phyloP scores from a whole-genome alignment of 2,329 filamentous ascomycete genomes.

The Stachybotrys chartarum region DNA sequence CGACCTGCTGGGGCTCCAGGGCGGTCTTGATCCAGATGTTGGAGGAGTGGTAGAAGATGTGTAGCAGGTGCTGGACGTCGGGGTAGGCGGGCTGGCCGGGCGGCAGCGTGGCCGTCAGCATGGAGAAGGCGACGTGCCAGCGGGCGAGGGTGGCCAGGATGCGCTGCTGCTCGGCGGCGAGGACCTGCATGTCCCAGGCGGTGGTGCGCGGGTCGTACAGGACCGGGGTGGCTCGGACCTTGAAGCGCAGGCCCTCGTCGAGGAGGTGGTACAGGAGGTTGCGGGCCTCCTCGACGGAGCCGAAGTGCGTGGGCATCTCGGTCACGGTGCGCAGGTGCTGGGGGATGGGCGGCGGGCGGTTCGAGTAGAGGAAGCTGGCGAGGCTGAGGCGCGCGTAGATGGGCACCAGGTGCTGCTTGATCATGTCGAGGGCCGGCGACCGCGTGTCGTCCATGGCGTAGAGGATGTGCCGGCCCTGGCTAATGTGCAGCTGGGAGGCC shows the following conservation, averaged over 20 bases:
- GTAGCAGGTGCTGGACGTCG: constrained; percentile 19
- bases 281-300: constrained; percentile 22
- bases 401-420: constrained; percentile 32
- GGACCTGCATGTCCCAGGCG: constrained; percentile 11
- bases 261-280: constrained; percentile 28
- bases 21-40: constrained; percentile 24
- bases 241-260: constrained; percentile 31
- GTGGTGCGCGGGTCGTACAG: constrained; percentile 17
- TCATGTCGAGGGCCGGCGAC: constrained; percentile 25
- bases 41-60: constrained; percentile 27
- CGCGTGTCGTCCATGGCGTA: constrained; percentile 19
- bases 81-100: constrained; percentile 6
- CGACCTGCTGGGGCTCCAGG: constrained; percentile 20
- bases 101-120: constrained; percentile 15
- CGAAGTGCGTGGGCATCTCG: constrained; percentile 25
- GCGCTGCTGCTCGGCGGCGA: constrained; percentile 23
- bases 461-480: constrained; percentile 34
- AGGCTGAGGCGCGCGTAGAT: constrained; percentile 36
- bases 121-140: constrained; percentile 23
- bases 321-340: constrained; percentile 20
- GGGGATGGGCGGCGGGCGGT: constrained; percentile 27
- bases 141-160: constrained; percentile 19
- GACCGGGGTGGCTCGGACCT: constrained; percentile 14
- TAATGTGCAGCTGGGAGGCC: constrained; percentile 36
- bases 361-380: constrained; percentile 32